These are phyloP conservation scores for Capsicum chinense DNA, from an alignment of 257 asterid species.

Conservation along the genomic window DNA sequence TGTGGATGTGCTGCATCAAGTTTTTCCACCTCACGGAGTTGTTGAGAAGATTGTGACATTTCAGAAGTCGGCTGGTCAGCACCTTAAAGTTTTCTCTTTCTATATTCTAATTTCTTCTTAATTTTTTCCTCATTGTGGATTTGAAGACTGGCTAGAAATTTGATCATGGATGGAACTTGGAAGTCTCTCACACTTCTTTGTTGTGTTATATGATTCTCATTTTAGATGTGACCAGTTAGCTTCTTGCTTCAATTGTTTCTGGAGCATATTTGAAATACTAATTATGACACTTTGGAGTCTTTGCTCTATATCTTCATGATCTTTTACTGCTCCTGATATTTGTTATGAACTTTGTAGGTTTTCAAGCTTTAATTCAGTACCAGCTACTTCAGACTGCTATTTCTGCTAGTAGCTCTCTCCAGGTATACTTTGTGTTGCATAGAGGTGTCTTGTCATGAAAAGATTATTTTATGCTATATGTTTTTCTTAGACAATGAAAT, in stretches of 20 bases:
- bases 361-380: conserved; percentile 93
- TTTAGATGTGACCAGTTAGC: conserved; percentile 23
- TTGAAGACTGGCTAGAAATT: neutral
- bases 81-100: conserved; percentile 65
- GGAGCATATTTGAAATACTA: conserved; percentile 20
- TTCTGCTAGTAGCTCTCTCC: conserved; percentile 84
- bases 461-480: neutral
- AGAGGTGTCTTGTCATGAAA: conserved; percentile 13
- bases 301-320: neutral
- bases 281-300: neutral
- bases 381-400: conserved; percentile 76
- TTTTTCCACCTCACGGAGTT: conserved; percentile 95
- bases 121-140: conserved; percentile 36
- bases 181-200: neutral
- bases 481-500: conserved; percentile 18
- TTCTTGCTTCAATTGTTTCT: conserved; percentile 14
- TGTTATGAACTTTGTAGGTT: conserved; percentile 61
- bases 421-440: conserved; percentile 48
- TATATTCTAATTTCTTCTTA: conserved; percentile 50
- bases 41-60: conserved; percentile 99
- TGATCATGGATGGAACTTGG: neutral
- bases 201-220: neutral
- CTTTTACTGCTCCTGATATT: neutral
- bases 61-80: conserved; percentile 99
- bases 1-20: conserved; percentile 99